Base-by-base conservation (phyloP, 2,329 filamentous ascomycete genomes). In the Knufia petricola region DNA sequence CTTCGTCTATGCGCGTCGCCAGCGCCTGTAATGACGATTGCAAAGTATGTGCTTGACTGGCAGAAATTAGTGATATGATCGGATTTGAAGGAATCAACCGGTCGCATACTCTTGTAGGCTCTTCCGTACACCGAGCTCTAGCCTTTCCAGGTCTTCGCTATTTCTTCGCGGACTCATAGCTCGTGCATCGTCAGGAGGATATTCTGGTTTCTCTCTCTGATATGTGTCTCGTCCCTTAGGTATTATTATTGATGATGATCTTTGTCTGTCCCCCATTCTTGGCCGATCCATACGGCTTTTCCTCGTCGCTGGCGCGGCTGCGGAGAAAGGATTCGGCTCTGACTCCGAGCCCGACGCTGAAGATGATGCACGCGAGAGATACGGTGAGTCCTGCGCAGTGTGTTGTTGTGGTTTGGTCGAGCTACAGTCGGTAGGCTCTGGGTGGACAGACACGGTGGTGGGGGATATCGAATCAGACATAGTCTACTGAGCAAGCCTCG, bases 111-210 rank as follows among this genome's bases (percentile, higher is more conserved):
- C 76, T 61, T 80, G 76, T 53, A 82, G 63, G 21, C 75, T 73
- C 57, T 76, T 69, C 51, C 89, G 75, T 31, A 89, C 87, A 61
- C 90, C 86, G 60, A 85, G 82, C 58, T 88, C 85, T 65, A 96
- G 77, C 62, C 82, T 83, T 66, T 95, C 86, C 47, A 95, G 78
- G 63, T 96, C 90, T 61, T 92, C 87, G 60, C 84, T 94, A 55
- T 87, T 95, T 60, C 90, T 75, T 58, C 90, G 76, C 2, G 90
- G 90, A 64, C 89, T 95, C 90, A 98, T 96, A 52, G 87, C 85
- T 60, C 90, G 75, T 53, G 92, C 89, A 65, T 95, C 89, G 64
- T 87, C 85, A 20, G 88, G 84, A 21, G 88, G 87, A 58, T 88
- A 85, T 54, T 86, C 77, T 53, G 84, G 78, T 55, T 87, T 82